These are phyloP conservation scores for Chaetoscypha palmicola DNA, from an alignment of 2,329 filamentous ascomycete species.

Conservation along the genomic window DNA sequence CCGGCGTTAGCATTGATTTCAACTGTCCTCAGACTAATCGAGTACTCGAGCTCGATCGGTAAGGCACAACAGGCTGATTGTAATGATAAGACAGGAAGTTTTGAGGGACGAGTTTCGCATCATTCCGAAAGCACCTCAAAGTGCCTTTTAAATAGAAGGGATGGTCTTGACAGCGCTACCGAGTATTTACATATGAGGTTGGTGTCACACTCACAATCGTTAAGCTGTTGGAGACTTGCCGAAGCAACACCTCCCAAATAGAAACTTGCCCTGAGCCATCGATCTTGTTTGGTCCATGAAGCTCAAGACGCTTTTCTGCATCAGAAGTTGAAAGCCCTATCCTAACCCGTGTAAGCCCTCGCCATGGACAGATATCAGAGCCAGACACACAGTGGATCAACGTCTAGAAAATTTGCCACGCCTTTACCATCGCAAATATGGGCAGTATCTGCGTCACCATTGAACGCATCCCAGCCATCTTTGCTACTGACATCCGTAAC, in stretches of 20 bases:
- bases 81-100: too few relatives aligned
- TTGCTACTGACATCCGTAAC: slow-evolving; percentile 6
- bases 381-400: slow-evolving; percentile 16
- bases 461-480: slow-evolving; percentile 10
- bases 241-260: slow-evolving; percentile 68
- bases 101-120: too few relatives aligned
- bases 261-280: slow-evolving; percentile 65
- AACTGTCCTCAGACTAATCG: too few relatives aligned
- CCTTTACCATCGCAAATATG: slow-evolving; percentile 28
- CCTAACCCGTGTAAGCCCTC: too few relatives aligned
- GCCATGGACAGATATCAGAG: too few relatives aligned
- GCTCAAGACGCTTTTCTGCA: slow-evolving; percentile 56
- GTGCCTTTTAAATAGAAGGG: too few relatives aligned
- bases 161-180: too few relatives aligned
- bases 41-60: too few relatives aligned
- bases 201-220: slow-evolving; percentile 54
- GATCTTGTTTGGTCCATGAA: slow-evolving; percentile 64
- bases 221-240: slow-evolving; percentile 70
- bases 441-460: slow-evolving; percentile 28
- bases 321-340: slow-evolving; percentile 58
- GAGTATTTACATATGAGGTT: too few relatives aligned
- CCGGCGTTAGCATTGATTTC: background rate
- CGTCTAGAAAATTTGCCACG: slow-evolving; percentile 16
- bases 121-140: too few relatives aligned
- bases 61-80: too few relatives aligned